Evolutionary conservation across 2,329 filamentous ascomycete genomes (phyloP), one percentile per base, ranked within the genome.

Genomic region (Colletotrichum gigasporum): DNA sequence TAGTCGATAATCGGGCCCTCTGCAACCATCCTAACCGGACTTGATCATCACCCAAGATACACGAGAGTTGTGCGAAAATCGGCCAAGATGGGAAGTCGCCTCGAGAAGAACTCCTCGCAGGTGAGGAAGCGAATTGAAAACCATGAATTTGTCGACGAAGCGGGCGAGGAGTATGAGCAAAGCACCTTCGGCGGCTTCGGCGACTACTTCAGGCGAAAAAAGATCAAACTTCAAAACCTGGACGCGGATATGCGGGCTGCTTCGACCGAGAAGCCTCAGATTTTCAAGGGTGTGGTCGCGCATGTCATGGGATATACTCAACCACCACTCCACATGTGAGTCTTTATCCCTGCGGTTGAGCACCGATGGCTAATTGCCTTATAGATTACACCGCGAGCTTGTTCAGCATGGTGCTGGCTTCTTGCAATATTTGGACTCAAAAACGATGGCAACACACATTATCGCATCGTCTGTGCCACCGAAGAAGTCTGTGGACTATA

Each of bases 291-390:
- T 1, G 85, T 98, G 8, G 94, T 97, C 11, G 93, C 91, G 9
- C 93, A 97, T 77, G 91, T 99, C 22, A 97, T 94, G 71, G 96
- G 96, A 50, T 99, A 98, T 74, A 99, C 96, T 0, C 95, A 98
- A 71, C 96, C 96, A 1, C 93, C 94, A 1, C 82, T 97, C 55
- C 94, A 94, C 70, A 88, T 97, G 82, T 83, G 71, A 71, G 82
- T 75, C 10, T 47, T 7, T 3, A 6, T 14, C 11, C 20, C 12
- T 5, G 18, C 22, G 16, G 6, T 26, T 22, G 30, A 18, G 14
- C 12, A 22, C 14, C 20, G 9, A 2, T 7, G 2, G 10, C 2
- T 34, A 6, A 20, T 47, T 62, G 8, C 11, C 7, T 35, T n/a
- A 14, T 55, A 84, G 83, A 44, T 86, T 99, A 16, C 95, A 97